Conservation (phyloP, 257 asterid species). For the Apocynum venetum region DNA sequence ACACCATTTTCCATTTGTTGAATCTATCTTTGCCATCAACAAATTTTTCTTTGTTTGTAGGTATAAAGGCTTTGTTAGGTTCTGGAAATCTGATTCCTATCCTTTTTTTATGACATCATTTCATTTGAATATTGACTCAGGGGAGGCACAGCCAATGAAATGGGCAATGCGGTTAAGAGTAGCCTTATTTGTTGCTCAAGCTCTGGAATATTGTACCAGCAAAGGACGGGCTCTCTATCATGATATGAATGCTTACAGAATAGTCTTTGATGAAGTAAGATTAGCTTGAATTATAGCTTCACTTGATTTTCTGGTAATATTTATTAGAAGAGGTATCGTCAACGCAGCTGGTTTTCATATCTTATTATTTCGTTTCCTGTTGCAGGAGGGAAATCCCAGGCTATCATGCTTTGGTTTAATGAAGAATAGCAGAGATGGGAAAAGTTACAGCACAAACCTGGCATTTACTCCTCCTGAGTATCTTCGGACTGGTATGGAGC, state of each 20-base stretch:
- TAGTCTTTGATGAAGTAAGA: constrained; percentile 85
- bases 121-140: constrained; percentile 38
- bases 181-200: constrained; percentile 83
- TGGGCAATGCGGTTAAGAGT: constrained; percentile 99
- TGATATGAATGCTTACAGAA: constrained; percentile 92
- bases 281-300: constrained; percentile 7
- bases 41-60: not conserved
- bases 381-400: constrained; percentile 56
- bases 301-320: not conserved
- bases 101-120: constrained; percentile 2
- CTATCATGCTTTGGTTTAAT: constrained; percentile 67
- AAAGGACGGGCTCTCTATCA: constrained; percentile 92
- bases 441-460: constrained; percentile 68
- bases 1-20: not conserved
- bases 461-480: constrained; percentile 79
- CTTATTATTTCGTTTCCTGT: not conserved
- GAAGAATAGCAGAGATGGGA: constrained; percentile 73
- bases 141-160: constrained; percentile 97
- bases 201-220: constrained; percentile 81
- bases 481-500: constrained; percentile 51
- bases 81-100: not conserved
- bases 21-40: not conserved
- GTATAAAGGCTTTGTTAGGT: not conserved
- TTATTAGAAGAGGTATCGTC: not conserved
- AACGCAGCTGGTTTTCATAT: not conserved